Evolutionary conservation across 2,329 filamentous ascomycete genomes (phyloP).

Genomic region (Hirsutella minnesotensis): DNA sequence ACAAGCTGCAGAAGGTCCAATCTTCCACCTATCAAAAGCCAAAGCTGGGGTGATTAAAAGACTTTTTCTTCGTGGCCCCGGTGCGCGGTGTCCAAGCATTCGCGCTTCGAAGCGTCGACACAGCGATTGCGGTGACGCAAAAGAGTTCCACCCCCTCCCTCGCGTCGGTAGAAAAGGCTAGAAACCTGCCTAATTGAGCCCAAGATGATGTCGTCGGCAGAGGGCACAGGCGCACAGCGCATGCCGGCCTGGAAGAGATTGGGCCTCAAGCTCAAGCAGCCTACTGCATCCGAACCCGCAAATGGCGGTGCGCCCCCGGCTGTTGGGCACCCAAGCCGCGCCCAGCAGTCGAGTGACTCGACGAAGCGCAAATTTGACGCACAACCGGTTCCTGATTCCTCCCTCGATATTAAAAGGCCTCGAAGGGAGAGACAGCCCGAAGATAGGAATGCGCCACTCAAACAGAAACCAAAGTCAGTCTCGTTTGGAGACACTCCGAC

Average conservation of each 20-base stretch:
- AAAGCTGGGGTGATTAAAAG: too few relatives aligned
- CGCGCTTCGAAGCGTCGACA: neutral
- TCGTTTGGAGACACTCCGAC: constrained; percentile 33
- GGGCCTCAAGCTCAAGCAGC: constrained; percentile 48
- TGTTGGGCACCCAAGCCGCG: constrained; percentile 25
- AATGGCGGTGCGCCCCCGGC: constrained; percentile 13
- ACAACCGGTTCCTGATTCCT: constrained; percentile 17
- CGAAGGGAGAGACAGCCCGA: constrained; percentile 17
- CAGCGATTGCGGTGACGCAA: neutral
- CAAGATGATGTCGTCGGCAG: constrained; percentile 31
- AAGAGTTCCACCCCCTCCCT: constrained; percentile 1
- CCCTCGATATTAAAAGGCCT: constrained; percentile 21
- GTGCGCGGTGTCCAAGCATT: too few relatives aligned
- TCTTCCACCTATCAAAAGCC: too few relatives aligned
- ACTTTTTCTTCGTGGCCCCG: too few relatives aligned
- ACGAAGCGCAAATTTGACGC: constrained; percentile 28
- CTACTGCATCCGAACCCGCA: constrained; percentile 18
- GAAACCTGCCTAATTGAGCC: constrained; percentile 9
- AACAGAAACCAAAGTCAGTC: constrained; percentile 32
- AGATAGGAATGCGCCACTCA: constrained; percentile 17
- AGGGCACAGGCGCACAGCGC: constrained; percentile 30
- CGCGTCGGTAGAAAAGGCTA: constrained; percentile 4
- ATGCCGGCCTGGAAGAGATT: constrained; percentile 50
- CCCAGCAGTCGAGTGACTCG: constrained; percentile 16
- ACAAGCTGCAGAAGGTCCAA: too few relatives aligned